Evolutionary conservation across 768 basidiomycete species (phyloP).

Genomic region (Leccinum longicurvipes): DNA sequence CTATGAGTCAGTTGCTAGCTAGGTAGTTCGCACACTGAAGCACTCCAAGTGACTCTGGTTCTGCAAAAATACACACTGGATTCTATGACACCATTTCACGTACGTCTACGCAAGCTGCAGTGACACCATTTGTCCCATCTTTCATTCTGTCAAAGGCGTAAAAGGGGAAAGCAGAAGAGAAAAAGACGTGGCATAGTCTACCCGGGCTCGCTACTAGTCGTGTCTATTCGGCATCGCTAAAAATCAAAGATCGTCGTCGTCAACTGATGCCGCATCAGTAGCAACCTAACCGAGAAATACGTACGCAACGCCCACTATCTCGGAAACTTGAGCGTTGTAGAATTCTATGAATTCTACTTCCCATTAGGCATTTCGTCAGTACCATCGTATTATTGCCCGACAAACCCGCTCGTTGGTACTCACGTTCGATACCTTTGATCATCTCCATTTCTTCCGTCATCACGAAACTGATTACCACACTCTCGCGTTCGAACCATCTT

Average conservation of each 20-base stretch:
- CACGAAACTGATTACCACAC: constrained; percentile 95
- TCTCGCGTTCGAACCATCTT: constrained; percentile 95
- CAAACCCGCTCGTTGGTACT: constrained; percentile 33
- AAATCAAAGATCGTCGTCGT: background rate
- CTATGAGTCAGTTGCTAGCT: too few species aligned
- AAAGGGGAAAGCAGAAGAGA: background rate
- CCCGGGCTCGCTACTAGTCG: constrained; percentile 17
- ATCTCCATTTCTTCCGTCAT: constrained; percentile 91
- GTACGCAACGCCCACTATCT: constrained; percentile 95
- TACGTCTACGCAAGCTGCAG: constrained; percentile 10
- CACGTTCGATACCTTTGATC: constrained; percentile 92
- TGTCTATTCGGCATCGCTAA: constrained; percentile 55
- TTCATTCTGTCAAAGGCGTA: constrained; percentile 6
- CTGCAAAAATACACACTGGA: too few species aligned
- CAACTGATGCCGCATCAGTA: constrained; percentile 8
- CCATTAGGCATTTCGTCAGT: background rate
- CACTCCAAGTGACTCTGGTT: too few species aligned
- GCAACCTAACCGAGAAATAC: constrained; percentile 28
- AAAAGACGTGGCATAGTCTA: background rate
- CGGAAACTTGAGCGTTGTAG: constrained; percentile 95
- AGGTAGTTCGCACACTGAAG: too few species aligned
- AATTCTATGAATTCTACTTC: constrained; percentile 50
- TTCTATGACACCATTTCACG: too few species aligned
- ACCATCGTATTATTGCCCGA: background rate
- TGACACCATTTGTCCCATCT: constrained; percentile 11